Evolutionary conservation across 345 rosid species (phyloP).

Genomic region (Corymbia maculata): DNA sequence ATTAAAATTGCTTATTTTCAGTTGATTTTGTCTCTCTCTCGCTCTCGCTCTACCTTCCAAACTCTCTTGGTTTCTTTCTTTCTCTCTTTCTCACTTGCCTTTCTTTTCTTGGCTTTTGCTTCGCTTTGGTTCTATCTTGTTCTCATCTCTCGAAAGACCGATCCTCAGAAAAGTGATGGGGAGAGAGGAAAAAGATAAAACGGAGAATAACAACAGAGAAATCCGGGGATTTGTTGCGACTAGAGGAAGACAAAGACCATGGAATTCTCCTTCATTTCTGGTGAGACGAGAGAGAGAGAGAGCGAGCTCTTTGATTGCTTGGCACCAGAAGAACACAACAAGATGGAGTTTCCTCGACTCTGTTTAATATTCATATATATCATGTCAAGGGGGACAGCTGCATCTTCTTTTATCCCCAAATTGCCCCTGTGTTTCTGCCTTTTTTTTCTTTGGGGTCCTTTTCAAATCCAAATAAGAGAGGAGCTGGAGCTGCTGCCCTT

Average conservation of each 20-base stretch:
- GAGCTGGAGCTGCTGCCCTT: background rate
- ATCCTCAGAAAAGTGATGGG: background rate
- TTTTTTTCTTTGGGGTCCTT: background rate
- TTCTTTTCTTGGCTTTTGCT: background rate
- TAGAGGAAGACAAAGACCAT: conserved; percentile 1
- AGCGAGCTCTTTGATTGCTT: background rate
- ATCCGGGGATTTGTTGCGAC: background rate
- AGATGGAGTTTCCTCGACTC: background rate
- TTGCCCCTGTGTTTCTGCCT: background rate
- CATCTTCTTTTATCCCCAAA: background rate
- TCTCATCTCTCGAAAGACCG: background rate
- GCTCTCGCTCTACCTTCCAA: background rate
- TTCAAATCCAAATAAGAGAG: background rate
- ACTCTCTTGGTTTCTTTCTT: background rate
- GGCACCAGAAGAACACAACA: background rate
- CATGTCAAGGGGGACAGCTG: background rate
- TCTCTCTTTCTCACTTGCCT: background rate
- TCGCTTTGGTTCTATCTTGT: background rate
- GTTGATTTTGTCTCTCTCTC: background rate
- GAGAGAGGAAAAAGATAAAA: background rate
- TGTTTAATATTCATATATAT: background rate
- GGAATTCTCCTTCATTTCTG: conserved; percentile 1
- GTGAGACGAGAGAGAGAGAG: background rate
- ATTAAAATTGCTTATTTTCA: background rate
- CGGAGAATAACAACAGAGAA: background rate